These are phyloP conservation scores for Lodderomyces jiufengensis DNA, from an alignment of 1,139 yeast species.

Conservation along the genomic window DNA sequence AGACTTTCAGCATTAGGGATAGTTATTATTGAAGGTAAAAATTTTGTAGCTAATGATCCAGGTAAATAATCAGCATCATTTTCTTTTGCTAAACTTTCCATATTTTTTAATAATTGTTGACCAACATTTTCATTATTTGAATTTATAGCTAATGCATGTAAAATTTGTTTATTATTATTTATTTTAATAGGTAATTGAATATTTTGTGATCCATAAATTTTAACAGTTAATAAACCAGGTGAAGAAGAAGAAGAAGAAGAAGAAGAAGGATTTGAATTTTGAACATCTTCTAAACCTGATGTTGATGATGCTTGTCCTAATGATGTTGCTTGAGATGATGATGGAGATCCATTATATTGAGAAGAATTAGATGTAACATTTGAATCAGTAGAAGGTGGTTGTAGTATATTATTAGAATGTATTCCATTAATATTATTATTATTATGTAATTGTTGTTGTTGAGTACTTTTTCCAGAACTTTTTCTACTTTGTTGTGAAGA, in stretches of 20 bases:
- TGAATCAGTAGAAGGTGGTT: conserved; percentile 8
- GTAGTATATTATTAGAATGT: conserved; percentile 5
- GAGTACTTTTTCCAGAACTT: conserved; percentile 2
- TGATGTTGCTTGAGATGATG: conserved; percentile 11
- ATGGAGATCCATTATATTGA: conserved; percentile 7
- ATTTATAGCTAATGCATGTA: conserved; percentile 49
- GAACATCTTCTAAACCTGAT: too few species aligned
- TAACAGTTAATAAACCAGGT: conserved; percentile 72
- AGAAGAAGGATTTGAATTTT: not conserved
- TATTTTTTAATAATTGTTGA: conserved; percentile 31
- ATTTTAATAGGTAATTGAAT: conserved; percentile 60
- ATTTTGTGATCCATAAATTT: conserved; percentile 59
- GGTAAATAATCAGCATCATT: conserved; percentile 26
- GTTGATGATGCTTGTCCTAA: conserved; percentile 7
- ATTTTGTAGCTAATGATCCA: conserved; percentile 37
- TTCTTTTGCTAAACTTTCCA: conserved; percentile 22
- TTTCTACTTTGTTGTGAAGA: not conserved
- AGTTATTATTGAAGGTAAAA: conserved; percentile 64
- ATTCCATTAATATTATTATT: not conserved
- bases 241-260: conserved; percentile 16
- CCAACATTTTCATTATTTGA: conserved; percentile 40
- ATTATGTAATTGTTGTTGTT: not conserved
- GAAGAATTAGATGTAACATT: conserved; percentile 8
- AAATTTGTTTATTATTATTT: conserved; percentile 49
- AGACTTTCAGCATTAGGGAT: conserved; percentile 49